Base-by-base conservation (phyloP, 768 basidiomycete species). In the Mycena galericulata region DNA sequence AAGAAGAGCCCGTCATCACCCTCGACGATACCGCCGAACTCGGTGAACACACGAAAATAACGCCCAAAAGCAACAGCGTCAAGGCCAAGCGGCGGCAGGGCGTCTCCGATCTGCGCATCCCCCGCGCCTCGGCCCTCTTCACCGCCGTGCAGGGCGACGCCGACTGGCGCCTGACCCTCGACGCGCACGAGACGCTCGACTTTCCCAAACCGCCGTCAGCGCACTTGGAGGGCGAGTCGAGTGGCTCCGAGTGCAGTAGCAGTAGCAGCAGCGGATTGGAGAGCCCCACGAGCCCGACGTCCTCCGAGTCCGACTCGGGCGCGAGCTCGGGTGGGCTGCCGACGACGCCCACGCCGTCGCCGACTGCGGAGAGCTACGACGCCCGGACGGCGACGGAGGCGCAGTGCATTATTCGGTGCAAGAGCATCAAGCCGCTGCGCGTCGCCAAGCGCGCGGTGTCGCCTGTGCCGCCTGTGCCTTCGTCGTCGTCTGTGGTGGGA, bases 61-160 rank as follows among this genome's bases (percentile, higher is more conserved):
- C 3, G 29, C 49, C 3, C 49, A 50, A 30, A 6, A 50, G 30
- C 17, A 34, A 53, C n/a, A 64, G 62, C 50, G 29, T 60, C 41
- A 70, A 70, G 47, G 64, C 64, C 3, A 58, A 61, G 22, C 50
- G 69, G 24, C 51, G 69, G 15, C 64, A 50, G 9, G 69, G 69
- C 26, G 64, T 70, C 41, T 70, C 69, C 9, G 64, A 70, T 41
- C 69, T 70, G 30, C 43, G 32, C 15, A 65, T 70, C 41, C 54
- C 64, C 5, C 47, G 22, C 51, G 29, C 22, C 2, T 32, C 27
- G 1, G 26, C 14, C 15, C 49, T 29, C 29, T 34, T 36, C 32
- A 53, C 32, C 15, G 51, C 51, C 6, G 32, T 36, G 32, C 50
- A 51, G 50, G 50, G 50, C 41, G 20, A 43, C 41, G 41, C 14